These are phyloP conservation scores for Amoebophrya sp. DNA, from an alignment of 169 alveolate genomes.

Conservation along the genomic window DNA sequence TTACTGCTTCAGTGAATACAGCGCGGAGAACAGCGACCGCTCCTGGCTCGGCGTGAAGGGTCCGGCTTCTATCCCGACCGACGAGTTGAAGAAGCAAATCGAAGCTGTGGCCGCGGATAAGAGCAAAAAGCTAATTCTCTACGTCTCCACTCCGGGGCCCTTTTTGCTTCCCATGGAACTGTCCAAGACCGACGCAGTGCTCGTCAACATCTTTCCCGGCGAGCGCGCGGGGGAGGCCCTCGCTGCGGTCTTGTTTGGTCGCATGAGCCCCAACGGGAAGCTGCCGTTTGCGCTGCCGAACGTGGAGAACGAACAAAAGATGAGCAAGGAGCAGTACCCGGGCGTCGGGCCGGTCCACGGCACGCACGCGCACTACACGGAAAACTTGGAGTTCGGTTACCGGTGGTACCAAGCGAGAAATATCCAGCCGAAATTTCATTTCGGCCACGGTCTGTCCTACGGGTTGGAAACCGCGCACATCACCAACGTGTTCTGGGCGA, in stretches of 20 bases:
- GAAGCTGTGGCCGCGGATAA: no score
- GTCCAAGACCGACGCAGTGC: background rate
- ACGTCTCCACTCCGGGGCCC: background rate
- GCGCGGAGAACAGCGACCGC: background rate
- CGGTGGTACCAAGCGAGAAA: background rate
- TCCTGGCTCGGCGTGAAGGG: background rate
- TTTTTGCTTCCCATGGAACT: background rate
- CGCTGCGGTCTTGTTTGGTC: background rate
- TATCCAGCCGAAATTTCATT: background rate
- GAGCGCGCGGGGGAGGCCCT: background rate
- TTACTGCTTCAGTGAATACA: background rate
- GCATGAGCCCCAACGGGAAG: background rate
- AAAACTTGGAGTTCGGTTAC: background rate
- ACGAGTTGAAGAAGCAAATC: no score
- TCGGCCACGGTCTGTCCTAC: conserved; percentile 16
- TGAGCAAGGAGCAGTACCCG: background rate
- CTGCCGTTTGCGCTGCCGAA: conserved; percentile 4
- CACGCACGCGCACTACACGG: background rate
- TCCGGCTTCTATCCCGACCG: background rate
- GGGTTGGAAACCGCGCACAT: background rate
- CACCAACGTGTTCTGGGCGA: background rate
- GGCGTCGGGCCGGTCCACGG: background rate
- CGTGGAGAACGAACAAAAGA: background rate
- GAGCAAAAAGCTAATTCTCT: background rate
- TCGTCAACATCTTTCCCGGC: background rate